Base-by-base conservation (phyloP, 2,329 filamentous ascomycete species). In the Madurella fahalii region DNA sequence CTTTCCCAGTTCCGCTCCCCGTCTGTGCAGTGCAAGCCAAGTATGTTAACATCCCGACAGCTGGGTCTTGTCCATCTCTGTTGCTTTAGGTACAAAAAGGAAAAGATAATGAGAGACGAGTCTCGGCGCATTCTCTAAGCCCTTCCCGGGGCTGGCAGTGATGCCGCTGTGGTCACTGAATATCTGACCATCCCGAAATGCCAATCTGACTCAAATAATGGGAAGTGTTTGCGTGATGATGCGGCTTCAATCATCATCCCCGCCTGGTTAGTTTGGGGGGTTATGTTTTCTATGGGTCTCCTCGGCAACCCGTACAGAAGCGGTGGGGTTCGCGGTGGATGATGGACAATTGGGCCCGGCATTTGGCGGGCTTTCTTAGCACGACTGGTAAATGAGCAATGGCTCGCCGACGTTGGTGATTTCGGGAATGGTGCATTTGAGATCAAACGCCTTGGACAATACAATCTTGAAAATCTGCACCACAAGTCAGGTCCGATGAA, bases 381-480 rank as follows among this genome's bases (percentile, higher is more conserved):
- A 77, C 47, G 83, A 85, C 71, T 92, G 89, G 70, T 99, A 99
- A 61, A 99, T 82, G 45, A 99, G 80, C 48, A 99, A 79, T 18
- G 94, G 94, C 74, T 99, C 94, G 73, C 94, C 94, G 54, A 96
- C 87, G 71, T 97, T 95, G 74, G 96, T 93, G 72, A 99, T 97
- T 74, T 99, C 94, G 46, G 94, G 94, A 68, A 99, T 97, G 31
- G 94, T 99, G 78, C 94, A 99, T 72, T 96, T 96, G 55, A 99
- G 82, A 71, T 99, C 94, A 69, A 99, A 99, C 2, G 94, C 94
- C 75, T 99, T 99, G 61, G 93, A 96, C 20, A 99, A 82, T 54
- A 99, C 94, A 65, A 99, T 99, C 74, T 99, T 99, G 83, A 99
- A 99, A 68, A 99, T 99, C 93, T 97, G 65, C 34, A 15, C 25